Conservation (phyloP, 75 land plant species). For the Chamaecyparis obtusa region DNA sequence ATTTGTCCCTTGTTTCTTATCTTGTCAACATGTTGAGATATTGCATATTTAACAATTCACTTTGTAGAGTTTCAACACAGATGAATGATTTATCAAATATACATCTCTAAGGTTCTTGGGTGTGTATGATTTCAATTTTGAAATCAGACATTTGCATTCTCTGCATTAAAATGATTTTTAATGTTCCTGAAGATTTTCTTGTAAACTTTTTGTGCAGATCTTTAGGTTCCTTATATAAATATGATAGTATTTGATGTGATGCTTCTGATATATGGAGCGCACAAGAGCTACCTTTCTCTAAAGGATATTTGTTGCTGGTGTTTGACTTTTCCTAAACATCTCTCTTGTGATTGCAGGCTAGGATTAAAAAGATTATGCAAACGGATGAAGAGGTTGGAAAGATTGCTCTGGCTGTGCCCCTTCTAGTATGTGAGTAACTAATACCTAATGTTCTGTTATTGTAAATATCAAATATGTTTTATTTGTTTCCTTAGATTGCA, state of each 20-base stretch:
- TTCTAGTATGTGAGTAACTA: conserved; percentile 80
- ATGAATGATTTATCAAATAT: background rate
- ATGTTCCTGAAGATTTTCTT: background rate
- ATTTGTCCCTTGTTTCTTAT: background rate
- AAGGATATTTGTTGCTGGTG: background rate
- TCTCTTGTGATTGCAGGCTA: conserved; percentile 46
- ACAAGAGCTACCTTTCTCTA: background rate
- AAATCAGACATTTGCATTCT: background rate
- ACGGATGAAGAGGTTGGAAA: conserved; percentile 95
- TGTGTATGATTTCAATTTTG: background rate
- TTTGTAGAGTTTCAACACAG: background rate
- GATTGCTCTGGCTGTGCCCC: conserved; percentile 88
- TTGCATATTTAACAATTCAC: background rate
- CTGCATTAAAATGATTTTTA: background rate
- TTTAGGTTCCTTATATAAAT: background rate
- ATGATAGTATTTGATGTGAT: background rate
- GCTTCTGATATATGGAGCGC: background rate
- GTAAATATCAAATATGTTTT: background rate
- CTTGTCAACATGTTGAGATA: background rate
- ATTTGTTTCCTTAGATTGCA: background rate
- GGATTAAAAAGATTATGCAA: conserved; percentile 98
- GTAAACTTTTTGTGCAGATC: background rate
- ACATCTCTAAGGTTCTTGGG: background rate
- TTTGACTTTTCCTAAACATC: background rate
- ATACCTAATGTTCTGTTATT: background rate